A percentile compares a stretch with the other conserved stretches of the same genome.
phyloP scores from a whole-genome alignment of 495 filamentous ascomycete genomes.

The Penicillium macrosclerotiorum region DNA sequence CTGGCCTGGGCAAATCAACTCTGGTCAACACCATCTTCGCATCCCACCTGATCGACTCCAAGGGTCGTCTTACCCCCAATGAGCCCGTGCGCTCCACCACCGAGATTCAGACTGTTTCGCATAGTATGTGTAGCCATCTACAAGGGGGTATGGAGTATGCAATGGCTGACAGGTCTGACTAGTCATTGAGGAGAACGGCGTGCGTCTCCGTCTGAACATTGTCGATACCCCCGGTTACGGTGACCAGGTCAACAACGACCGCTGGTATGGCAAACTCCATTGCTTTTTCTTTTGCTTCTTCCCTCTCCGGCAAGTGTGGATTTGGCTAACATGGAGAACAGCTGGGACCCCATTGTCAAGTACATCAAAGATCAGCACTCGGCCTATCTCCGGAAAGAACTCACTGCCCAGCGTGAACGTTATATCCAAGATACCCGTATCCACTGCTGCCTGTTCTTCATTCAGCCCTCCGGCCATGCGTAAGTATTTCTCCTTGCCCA shows the following conservation, averaged over 20 bases:
- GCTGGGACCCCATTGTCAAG: constrained; percentile 95
- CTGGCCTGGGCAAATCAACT: constrained; percentile 96
- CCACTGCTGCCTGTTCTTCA: constrained; percentile 99
- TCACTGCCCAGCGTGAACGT: constrained; percentile 98
- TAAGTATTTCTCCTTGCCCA: constrained; percentile 37
- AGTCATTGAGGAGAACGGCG: constrained; percentile 96
- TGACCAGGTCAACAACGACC: constrained; percentile 79
- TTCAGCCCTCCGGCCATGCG: constrained; percentile 96
- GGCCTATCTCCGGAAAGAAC: constrained; percentile 98
- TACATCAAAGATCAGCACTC: constrained; percentile 99
- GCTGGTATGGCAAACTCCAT: constrained; percentile 52
- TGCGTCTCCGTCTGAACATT: constrained; percentile 75
- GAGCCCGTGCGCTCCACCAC: constrained; percentile 93
- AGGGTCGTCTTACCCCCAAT: constrained; percentile 87
- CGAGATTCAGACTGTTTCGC: constrained; percentile 95
- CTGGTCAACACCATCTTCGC: constrained; percentile 99
- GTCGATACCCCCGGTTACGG: constrained; percentile 80
- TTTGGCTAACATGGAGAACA: constrained; percentile 34
- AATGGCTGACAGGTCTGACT: constrained; percentile 21
- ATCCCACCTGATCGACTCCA: constrained; percentile 98
- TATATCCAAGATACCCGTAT: constrained; percentile 99
- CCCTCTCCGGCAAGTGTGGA: neutral
- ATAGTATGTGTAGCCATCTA: constrained; percentile 54
- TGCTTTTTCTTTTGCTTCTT: neutral
- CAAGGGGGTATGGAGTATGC: neutral